Percentiles rank a stretch among this genome's conserved stretches.
Conservation (phyloP, 805 yeast genomes). For the Candida sonorensis region DNA sequence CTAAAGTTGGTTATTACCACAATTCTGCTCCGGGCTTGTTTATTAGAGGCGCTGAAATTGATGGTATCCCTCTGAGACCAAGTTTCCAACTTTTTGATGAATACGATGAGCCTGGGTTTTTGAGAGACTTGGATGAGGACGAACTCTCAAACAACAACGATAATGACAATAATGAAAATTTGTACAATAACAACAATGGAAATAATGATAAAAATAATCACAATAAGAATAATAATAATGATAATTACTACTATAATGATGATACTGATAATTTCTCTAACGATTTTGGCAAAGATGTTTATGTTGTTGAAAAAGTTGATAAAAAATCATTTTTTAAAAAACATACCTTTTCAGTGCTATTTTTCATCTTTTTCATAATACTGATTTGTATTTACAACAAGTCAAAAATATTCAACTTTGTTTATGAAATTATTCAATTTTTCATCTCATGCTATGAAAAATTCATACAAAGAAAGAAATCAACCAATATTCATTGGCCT, state of each 20-base stretch:
- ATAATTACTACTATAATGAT: too few species aligned
- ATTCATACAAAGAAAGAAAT: constrained; percentile 2
- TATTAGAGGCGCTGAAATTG: constrained; percentile 47
- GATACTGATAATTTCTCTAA: constrained; percentile 24
- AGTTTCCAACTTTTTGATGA: constrained; percentile 20
- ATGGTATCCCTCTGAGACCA: constrained; percentile 37
- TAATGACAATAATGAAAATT: too few species aligned
- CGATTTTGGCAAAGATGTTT: constrained; percentile 29
- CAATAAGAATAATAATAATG: too few species aligned
- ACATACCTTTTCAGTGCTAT: constrained; percentile 8
- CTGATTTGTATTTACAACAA: constrained; percentile 12
- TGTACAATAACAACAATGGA: too few species aligned
- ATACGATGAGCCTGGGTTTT: constrained; percentile 18
- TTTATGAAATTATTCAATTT: constrained; percentile 14
- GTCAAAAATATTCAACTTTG: constrained; percentile 10
- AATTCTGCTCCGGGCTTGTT: constrained; percentile 42
- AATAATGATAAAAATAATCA: too few species aligned
- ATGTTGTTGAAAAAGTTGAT: constrained; percentile 33
- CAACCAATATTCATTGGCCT: constrained; percentile 18
- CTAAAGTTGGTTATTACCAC: constrained; percentile 38
- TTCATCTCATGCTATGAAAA: constrained; percentile 6
- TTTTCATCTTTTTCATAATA: constrained; percentile 3
- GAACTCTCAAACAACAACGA: too few species aligned
- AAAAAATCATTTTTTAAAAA: constrained; percentile 27
- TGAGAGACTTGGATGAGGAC: constrained; percentile 21